Evolutionary conservation across 257 asterid genomes (phyloP).

Genomic region (Gardenia jasminoides): DNA sequence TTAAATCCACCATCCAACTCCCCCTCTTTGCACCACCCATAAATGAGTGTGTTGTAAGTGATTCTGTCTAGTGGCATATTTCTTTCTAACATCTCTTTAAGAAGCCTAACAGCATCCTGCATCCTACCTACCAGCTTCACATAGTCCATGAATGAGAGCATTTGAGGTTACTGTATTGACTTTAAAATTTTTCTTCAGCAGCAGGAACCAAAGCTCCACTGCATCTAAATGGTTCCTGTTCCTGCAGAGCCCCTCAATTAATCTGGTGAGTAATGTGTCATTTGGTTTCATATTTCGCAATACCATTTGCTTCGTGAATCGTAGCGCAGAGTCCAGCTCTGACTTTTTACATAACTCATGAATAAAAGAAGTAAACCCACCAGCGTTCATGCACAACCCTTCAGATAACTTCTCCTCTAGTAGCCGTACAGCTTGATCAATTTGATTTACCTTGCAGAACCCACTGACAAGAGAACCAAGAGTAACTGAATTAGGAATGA

Average conservation of each 20-base stretch:
- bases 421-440: conserved; percentile 52
- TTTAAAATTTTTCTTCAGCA: conserved; percentile 50
- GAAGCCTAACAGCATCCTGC: conserved; percentile 50
- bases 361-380: conserved; percentile 45
- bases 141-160: conserved; percentile 74
- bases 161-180: conserved; percentile 67
- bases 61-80: conserved; percentile 48
- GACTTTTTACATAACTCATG: conserved; percentile 42
- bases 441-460: conserved; percentile 60
- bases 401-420: conserved; percentile 54
- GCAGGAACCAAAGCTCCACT: conserved; percentile 50
- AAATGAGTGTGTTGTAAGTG: conserved; percentile 71
- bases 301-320: conserved; percentile 51
- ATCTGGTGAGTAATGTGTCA: conserved; percentile 58
- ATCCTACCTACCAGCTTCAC: conserved; percentile 51
- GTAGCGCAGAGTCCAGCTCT: conserved; percentile 52
- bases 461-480: conserved; percentile 59
- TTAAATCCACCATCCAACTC: conserved; percentile 54
- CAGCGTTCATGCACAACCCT: conserved; percentile 47
- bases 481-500: conserved; percentile 57
- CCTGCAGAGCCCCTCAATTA: conserved; percentile 68
- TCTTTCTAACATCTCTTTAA: conserved; percentile 45
- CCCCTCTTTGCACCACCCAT: conserved; percentile 61
- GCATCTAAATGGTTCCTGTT: conserved; percentile 64
- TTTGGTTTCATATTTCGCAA: conserved; percentile 57